These are phyloP conservation scores for Candida sp. DNA, from an alignment of 1,139 yeast genomes.

Conservation along the genomic window DNA sequence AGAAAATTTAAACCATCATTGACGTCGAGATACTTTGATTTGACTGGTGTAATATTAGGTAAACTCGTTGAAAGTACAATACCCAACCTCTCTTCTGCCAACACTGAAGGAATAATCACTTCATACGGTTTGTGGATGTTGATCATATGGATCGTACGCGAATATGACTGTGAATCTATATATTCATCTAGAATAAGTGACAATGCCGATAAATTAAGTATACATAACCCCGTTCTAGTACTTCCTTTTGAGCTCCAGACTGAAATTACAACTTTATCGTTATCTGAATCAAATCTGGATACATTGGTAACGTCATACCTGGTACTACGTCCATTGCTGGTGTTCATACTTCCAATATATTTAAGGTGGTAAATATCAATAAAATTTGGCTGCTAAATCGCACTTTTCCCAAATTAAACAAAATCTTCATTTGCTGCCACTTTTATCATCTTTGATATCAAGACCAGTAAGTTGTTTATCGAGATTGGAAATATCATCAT, in stretches of 20 bases:
- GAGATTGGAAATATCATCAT: neutral
- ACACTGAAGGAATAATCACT: conserved; percentile 11
- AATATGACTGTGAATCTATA: neutral
- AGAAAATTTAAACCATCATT: conserved; percentile 6
- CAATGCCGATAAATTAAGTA: neutral
- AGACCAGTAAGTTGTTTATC: neutral
- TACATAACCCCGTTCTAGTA: neutral
- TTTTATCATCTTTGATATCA: neutral
- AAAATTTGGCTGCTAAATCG: neutral
- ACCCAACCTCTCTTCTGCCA: conserved; percentile 14
- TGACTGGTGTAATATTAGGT: conserved; percentile 4
- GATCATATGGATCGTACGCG: neutral
- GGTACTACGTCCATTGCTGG: neutral
- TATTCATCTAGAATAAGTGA: neutral
- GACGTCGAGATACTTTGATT: conserved; percentile 18
- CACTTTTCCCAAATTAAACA: neutral
- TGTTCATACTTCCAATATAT: neutral
- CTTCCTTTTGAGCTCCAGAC: neutral
- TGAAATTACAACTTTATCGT: neutral
- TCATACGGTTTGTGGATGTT: neutral
- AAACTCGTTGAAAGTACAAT: neutral
- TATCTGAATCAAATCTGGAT: neutral
- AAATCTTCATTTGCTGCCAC: neutral
- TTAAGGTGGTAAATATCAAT: neutral
- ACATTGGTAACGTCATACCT: neutral